Evolutionary conservation across 176 grass and related monocot genomes (phyloP), one percentile per base, ranked within the genome.

Genomic region (Alopecurus myosuroides): DNA sequence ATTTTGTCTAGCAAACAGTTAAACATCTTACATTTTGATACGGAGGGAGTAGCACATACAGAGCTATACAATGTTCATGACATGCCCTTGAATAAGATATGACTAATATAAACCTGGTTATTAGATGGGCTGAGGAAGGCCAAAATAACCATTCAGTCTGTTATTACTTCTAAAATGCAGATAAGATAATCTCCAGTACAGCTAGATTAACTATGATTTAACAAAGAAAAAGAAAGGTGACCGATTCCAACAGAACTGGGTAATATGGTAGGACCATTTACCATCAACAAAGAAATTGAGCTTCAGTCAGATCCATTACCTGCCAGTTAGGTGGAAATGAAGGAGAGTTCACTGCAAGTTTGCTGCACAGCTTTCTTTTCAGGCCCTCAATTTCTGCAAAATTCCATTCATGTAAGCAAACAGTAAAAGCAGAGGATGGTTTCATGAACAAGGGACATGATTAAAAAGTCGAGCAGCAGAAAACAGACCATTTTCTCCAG

Each of bases 311-410:
- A 86, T 15, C 23, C 28, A 68, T 72, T 92, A 99, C 97, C 97
- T 96, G 97, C 93, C 93, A 99, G 81, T 99, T 99, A 55, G 92
- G 93, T 77, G 91, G 94, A 85, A 96, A 96, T 0, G 93, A 90
- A 89, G 97, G 86, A 18, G 91, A 94, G 81, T 93, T 96, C 40
- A 91, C 89, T 66, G 93, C 97, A 88, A 99, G 90, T 83, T 99
- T 99, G 82, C 91, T 96, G 80, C 87, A 94, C 48, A 99, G 77
- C 86, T 99, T 99, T 76, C 97, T 85, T 82, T 94, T 99, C 84
- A 99, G 78, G 19, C 97, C 97, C 34, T 99, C 97, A 45, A 99
- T 89, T 90, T 99, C 95, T 98, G 83, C 46, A 77, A 1, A 58
- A 86, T 57, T 64, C 52, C 50, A 81, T 81, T 40, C 40, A 49